A percentile compares a stretch with the other conserved stretches of the same genome.
These are phyloP conservation scores for Ogataea chonburiensis DNA, from an alignment of 805 yeast genomes.

Conservation along the genomic window DNA sequence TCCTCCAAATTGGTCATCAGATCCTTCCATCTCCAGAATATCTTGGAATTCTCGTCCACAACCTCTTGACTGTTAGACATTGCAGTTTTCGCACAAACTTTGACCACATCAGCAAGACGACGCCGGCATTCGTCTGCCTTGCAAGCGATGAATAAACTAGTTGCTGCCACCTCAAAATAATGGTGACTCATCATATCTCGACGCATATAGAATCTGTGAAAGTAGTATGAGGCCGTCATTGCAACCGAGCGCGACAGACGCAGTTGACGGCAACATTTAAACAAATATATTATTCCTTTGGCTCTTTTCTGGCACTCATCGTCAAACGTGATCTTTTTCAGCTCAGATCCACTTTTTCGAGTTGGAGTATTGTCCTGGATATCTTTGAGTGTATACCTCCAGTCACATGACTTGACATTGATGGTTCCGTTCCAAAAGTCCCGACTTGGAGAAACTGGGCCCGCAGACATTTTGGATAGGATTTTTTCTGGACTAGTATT, in stretches of 20 bases:
- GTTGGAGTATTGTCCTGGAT: conserved; percentile 35
- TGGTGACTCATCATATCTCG: conserved; percentile 42
- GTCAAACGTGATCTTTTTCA: conserved; percentile 31
- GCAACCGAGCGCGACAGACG: conserved; percentile 48
- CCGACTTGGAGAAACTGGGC: conserved; percentile 4
- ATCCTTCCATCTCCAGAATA: conserved; percentile 52
- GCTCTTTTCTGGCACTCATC: conserved; percentile 44
- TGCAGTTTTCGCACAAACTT: conserved; percentile 48
- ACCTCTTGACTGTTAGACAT: conserved; percentile 37
- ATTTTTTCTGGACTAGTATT: too few relatives aligned
- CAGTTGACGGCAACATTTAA: conserved; percentile 42
- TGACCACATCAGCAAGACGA: conserved; percentile 46
- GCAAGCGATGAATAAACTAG: conserved; percentile 50
- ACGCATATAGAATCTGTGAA: conserved; percentile 54
- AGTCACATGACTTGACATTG: conserved; percentile 25
- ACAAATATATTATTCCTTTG: conserved; percentile 49
- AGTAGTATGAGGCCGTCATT: conserved; percentile 45
- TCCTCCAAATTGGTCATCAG: conserved; percentile 45
- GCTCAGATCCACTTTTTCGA: conserved; percentile 25
- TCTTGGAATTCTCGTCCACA: conserved; percentile 45
- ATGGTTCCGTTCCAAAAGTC: conserved; percentile 33
- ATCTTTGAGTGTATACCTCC: conserved; percentile 30
- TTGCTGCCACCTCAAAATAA: conserved; percentile 50
- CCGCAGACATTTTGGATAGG: conserved; percentile 6
- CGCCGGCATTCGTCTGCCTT: conserved; percentile 54